Evolutionary conservation across 1,284 basidiomycete species (phyloP).

Genomic region (Cutaneotrichosporon mucoides): DNA sequence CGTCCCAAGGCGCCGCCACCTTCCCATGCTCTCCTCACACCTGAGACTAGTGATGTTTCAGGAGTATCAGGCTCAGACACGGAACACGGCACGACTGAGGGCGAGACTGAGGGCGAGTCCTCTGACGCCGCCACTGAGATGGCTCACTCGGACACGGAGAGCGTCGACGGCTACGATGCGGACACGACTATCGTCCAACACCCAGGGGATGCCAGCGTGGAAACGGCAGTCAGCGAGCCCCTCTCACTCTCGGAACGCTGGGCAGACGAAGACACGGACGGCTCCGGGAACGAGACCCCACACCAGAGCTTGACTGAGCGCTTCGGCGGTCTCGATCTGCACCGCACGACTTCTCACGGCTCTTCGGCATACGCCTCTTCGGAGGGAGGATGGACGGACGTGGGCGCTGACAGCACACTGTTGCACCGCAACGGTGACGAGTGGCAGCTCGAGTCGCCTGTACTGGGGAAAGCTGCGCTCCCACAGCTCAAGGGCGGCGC

Average conservation of each 20-base stretch:
- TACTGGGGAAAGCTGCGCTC: background rate
- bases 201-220: constrained; percentile 3
- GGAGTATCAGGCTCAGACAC: constrained; percentile 24
- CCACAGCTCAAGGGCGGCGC: constrained; percentile 1
- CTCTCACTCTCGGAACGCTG: background rate
- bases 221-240: background rate
- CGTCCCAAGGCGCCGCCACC: constrained; percentile 14
- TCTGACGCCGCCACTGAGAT: constrained; percentile 16
- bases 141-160: constrained; percentile 24
- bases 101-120: background rate
- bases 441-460: constrained; percentile 3
- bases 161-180: constrained; percentile 11
- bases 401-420: constrained; percentile 8
- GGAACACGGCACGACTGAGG: constrained; percentile 2
- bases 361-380: constrained; percentile 43
- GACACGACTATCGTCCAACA: background rate
- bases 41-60: constrained; percentile 41
- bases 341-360: constrained; percentile 13
- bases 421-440: background rate
- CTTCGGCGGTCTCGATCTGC: constrained; percentile 9
- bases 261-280: constrained; percentile 8
- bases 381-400: constrained; percentile 37
- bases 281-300: constrained; percentile 2
- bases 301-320: constrained; percentile 5
- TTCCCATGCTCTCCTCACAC: constrained; percentile 31